A percentile compares a stretch with the other conserved stretches of the same genome.
phyloP scores from a whole-genome alignment of 345 rosid species.

The Excoecaria agallocha region DNA sequence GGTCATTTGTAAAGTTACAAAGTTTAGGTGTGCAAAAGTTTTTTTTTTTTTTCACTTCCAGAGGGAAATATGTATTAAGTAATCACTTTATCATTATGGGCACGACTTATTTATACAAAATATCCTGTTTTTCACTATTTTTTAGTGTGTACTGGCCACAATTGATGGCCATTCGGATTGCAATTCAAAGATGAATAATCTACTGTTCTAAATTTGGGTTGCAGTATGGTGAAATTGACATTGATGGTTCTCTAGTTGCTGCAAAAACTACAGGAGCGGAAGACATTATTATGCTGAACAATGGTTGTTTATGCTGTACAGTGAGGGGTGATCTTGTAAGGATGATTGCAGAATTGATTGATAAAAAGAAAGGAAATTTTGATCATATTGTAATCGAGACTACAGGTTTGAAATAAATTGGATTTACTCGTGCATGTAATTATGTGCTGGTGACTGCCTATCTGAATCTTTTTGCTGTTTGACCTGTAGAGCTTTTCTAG shows the following conservation, averaged over 20 bases:
- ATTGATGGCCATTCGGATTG: background rate
- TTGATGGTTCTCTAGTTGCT: constrained; percentile 94
- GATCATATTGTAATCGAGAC: constrained; percentile 95
- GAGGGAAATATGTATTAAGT: too few species aligned
- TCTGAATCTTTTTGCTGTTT: background rate
- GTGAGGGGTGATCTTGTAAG: constrained; percentile 98
- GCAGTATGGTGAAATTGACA: constrained; percentile 94
- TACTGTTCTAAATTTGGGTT: background rate
- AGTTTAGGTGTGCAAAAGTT: too few species aligned
- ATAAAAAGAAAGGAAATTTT: constrained; percentile 73
- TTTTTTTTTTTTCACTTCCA: too few species aligned
- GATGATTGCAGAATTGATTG: constrained; percentile 81
- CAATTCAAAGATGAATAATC: background rate
- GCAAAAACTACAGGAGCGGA: constrained; percentile 82
- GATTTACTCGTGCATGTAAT: background rate
- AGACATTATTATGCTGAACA: constrained; percentile 90
- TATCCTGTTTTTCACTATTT: background rate
- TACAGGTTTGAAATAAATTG: constrained; percentile 50
- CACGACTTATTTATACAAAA: too few species aligned
- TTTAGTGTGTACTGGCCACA: background rate
- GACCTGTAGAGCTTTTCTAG: background rate
- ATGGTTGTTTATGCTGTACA: constrained; percentile 97
- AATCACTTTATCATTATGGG: too few species aligned
- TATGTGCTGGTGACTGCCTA: background rate
- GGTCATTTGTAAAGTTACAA: too few species aligned